phyloP scores from a whole-genome alignment of 495 filamentous ascomycete species.

The Hyaloscypha hepaticicola region DNA sequence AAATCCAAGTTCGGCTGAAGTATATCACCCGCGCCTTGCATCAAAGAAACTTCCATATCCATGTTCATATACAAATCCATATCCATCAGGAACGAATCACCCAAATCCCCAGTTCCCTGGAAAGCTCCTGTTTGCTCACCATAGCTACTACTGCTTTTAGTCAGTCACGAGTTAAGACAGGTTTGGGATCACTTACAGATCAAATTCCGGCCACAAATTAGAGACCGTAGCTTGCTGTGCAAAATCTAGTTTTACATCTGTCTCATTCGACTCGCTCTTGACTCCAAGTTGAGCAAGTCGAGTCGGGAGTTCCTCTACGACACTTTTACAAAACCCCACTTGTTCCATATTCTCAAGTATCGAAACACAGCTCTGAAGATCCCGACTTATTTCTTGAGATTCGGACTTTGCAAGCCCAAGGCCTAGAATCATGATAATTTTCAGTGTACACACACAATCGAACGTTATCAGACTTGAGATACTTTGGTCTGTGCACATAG shows the following conservation, averaged over 20 bases:
- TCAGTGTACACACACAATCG: conserved; percentile 31
- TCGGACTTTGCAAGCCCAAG: conserved; percentile 21
- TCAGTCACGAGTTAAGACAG: background rate
- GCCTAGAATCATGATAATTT: conserved; percentile 33
- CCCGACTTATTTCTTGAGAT: conserved; percentile 3
- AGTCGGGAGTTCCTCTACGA: conserved; percentile 10
- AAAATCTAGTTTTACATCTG: background rate
- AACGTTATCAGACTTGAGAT: conserved; percentile 33
- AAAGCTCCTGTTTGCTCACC: background rate
- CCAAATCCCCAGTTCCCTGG: conserved; percentile 2
- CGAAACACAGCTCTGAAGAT: conserved; percentile 10
- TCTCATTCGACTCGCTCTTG: background rate
- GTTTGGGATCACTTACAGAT: background rate
- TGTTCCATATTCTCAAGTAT: conserved; percentile 17
- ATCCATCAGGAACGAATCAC: conserved; percentile 9
- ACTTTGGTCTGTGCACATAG: conserved; percentile 30
- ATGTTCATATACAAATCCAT: conserved; percentile 13
- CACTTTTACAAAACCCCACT: conserved; percentile 19
- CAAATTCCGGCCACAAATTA: conserved; percentile 1
- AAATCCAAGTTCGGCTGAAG: conserved; percentile 13
- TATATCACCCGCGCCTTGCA: background rate
- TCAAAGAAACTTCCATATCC: conserved; percentile 9
- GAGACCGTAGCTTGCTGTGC: background rate
- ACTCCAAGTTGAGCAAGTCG: conserved; percentile 11
- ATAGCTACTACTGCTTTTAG: background rate